Percentiles rank a stretch among this genome's conserved stretches.
Evolutionary conservation across 495 filamentous ascomycete genomes (phyloP).

Genomic region (Lepraria neglecta): DNA sequence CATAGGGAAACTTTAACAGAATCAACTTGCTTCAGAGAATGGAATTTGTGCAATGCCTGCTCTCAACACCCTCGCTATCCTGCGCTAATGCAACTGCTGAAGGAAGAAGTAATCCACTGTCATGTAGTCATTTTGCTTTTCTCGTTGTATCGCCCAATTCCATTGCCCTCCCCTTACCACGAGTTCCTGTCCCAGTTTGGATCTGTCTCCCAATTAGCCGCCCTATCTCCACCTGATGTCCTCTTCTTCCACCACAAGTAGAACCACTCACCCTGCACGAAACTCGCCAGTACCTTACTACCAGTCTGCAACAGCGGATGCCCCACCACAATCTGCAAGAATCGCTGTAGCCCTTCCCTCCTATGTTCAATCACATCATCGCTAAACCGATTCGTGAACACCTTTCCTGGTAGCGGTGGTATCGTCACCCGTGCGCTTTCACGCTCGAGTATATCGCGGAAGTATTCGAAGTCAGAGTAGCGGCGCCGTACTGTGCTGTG

Average conservation of each 20-base stretch:
- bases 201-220: constrained; percentile 39
- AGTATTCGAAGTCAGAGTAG: constrained; percentile 97
- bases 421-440: constrained; percentile 92
- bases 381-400: constrained; percentile 96
- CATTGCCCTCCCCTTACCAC: constrained; percentile 45
- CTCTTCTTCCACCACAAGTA: constrained; percentile 6
- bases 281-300: constrained; percentile 89
- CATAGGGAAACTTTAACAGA: no score
- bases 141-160: background rate
- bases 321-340: constrained; percentile 94
- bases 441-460: constrained; percentile 95
- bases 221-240: background rate
- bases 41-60: constrained; percentile 2
- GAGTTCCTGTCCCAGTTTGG: constrained; percentile 74
- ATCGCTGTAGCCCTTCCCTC: constrained; percentile 84
- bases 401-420: constrained; percentile 91
- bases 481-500: constrained; percentile 80
- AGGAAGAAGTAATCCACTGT: background rate
- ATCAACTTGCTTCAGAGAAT: background rate
- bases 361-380: constrained; percentile 98
- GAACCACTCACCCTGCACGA: constrained; percentile 77
- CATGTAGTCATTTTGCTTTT: background rate
- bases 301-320: constrained; percentile 96
- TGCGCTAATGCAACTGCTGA: background rate
- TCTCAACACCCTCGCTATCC: no score